A percentile compares a stretch with the other conserved stretches of the same genome.
phyloP scores from a whole-genome alignment of 306 rosid genomes.

The Echinosophora koreensis region DNA sequence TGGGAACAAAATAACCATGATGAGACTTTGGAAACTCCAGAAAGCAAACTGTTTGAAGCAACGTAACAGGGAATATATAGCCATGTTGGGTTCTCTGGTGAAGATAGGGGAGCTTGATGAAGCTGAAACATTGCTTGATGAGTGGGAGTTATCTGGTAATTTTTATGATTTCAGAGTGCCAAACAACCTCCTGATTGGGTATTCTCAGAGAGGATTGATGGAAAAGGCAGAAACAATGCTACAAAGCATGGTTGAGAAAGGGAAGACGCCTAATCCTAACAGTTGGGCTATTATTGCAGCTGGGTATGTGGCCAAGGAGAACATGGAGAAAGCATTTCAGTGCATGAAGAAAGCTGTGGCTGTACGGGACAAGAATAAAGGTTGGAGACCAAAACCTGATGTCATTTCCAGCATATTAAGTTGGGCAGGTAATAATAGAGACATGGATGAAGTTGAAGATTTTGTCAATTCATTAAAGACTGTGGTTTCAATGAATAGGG shows the following conservation, averaged over 20 bases:
- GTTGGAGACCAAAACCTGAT: conserved; percentile 69
- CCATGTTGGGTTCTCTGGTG: conserved; percentile 69
- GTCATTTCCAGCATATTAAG: conserved; percentile 56
- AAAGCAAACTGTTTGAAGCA: conserved; percentile 67
- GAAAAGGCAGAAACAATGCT: conserved; percentile 64
- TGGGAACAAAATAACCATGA: conserved; percentile 60
- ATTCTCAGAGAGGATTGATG: conserved; percentile 54
- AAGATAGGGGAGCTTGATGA: conserved; percentile 68
- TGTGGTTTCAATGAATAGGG: conserved; percentile 57
- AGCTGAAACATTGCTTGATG: conserved; percentile 59
- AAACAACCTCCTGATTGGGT: conserved; percentile 58
- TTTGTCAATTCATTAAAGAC: conserved; percentile 63
- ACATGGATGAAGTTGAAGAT: conserved; percentile 57
- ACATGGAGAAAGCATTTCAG: conserved; percentile 73
- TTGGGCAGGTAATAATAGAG: conserved; percentile 59
- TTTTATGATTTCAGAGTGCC: conserved; percentile 73
- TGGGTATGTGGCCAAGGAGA: conserved; percentile 63
- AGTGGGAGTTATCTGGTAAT: conserved; percentile 72
- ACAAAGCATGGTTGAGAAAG: conserved; percentile 48
- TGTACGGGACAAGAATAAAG: conserved; percentile 50
- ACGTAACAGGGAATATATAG: conserved; percentile 68
- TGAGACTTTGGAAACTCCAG: conserved; percentile 69
- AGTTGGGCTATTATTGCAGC: conserved; percentile 77
- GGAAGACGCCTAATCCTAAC: conserved; percentile 74
- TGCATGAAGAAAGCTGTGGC: conserved; percentile 68